Conservation (phyloP, 768 basidiomycete species). For the Leccinum ochraceum region DNA sequence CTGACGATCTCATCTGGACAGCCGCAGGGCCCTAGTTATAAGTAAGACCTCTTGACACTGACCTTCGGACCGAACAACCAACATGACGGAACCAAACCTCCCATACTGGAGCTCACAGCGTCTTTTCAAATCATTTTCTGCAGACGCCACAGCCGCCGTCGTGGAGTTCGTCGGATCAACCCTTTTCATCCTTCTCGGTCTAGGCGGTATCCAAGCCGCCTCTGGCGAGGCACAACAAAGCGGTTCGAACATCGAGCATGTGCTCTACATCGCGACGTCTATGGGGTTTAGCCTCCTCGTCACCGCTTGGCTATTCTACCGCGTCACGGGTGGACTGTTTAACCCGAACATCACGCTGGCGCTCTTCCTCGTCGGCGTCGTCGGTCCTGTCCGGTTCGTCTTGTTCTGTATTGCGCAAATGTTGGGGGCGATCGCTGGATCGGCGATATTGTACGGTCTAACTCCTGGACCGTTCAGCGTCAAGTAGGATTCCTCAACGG, state of each 20-base stretch:
- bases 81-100: conserved; percentile 13
- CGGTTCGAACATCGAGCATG: conserved; percentile 40
- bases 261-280: conserved; percentile 56
- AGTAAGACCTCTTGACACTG: neutral
- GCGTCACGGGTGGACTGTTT: conserved; percentile 63
- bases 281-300: conserved; percentile 65
- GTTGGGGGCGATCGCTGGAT: conserved; percentile 57
- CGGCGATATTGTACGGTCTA: conserved; percentile 54
- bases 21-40: neutral
- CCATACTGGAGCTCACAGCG: conserved; percentile 27
- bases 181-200: conserved; percentile 63
- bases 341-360: conserved; percentile 65
- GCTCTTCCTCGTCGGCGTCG: conserved; percentile 55
- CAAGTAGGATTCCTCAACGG: conserved; percentile 41
- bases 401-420: conserved; percentile 65
- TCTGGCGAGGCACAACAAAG: conserved; percentile 36
- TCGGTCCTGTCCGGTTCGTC: conserved; percentile 56
- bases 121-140: conserved; percentile 31
- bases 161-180: conserved; percentile 62
- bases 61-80: neutral
- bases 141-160: conserved; percentile 50
- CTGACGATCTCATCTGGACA: neutral
- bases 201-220: conserved; percentile 64
- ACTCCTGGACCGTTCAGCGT: conserved; percentile 56
- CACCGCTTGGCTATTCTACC: conserved; percentile 68